Conservation (phyloP, 495 filamentous ascomycete species). For the Annulohypoxylon maeteangense region DNA sequence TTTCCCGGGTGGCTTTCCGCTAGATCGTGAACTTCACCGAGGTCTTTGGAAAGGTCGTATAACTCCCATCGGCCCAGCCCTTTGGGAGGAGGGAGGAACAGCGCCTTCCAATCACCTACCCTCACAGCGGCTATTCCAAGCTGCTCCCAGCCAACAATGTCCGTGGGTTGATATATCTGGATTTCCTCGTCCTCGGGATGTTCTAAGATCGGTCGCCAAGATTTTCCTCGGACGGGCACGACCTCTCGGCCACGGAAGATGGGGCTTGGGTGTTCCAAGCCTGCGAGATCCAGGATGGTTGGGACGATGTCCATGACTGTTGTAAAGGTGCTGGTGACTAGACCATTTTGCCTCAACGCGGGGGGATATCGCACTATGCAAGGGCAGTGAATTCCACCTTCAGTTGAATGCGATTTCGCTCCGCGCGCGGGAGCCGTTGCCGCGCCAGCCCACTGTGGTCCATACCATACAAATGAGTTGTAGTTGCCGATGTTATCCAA, state of each 20-base stretch:
- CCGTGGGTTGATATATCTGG: slow-evolving; percentile 42
- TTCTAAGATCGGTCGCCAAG: slow-evolving; percentile 42
- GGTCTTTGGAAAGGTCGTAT: slow-evolving; percentile 51
- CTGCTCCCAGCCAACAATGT: slow-evolving; percentile 50
- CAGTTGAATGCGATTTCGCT: slow-evolving; percentile 71
- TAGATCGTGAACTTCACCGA: slow-evolving; percentile 53
- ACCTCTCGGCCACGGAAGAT: slow-evolving; percentile 65
- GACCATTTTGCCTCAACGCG: slow-evolving; percentile 39
- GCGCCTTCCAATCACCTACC: slow-evolving; percentile 53
- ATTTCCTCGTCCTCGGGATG: slow-evolving; percentile 49
- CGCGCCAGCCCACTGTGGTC: slow-evolving; percentile 71
- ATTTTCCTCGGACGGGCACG: slow-evolving; percentile 64
- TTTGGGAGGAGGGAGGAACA: slow-evolving; percentile 46
- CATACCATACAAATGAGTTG: slow-evolving; percentile 74
- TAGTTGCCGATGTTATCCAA: slow-evolving; percentile 69
- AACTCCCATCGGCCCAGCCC: slow-evolving; percentile 45
- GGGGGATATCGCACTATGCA: slow-evolving; percentile 64
- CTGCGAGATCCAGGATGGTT: slow-evolving; percentile 70
- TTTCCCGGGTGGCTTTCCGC: slow-evolving; percentile 39
- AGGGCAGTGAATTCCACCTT: slow-evolving; percentile 69
- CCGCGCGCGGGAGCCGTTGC: slow-evolving; percentile 70
- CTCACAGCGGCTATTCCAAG: slow-evolving; percentile 50
- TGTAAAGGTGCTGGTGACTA: slow-evolving; percentile 66
- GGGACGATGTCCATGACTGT: slow-evolving; percentile 74
- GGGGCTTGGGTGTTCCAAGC: slow-evolving; percentile 65